A percentile compares a stretch with the other conserved stretches of the same genome.
These are phyloP conservation scores for Hypsizygus marmoreus DNA, from an alignment of 768 basidiomycete species.

Conservation along the genomic window DNA sequence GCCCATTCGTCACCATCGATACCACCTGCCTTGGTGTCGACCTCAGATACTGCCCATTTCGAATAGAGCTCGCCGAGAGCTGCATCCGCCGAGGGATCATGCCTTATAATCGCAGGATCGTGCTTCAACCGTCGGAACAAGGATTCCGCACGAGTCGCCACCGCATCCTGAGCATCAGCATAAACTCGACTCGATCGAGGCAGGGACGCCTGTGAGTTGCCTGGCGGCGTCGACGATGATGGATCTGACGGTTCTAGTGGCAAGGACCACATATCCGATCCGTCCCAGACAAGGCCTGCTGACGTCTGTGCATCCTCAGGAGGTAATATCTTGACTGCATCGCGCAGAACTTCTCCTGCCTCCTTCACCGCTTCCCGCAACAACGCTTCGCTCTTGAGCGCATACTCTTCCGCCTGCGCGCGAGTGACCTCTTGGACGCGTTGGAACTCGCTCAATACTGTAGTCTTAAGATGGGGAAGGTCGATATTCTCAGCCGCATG, in stretches of 20 bases:
- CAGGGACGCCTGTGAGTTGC: conserved; percentile 1
- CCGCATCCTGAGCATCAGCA: conserved; percentile 49
- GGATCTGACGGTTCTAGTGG: conserved; percentile 40
- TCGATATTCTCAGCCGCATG: conserved; percentile 67
- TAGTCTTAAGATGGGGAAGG: conserved; percentile 64
- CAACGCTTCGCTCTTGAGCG: conserved; percentile 69
- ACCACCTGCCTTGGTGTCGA: conserved; percentile 56
- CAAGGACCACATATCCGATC: conserved; percentile 83
- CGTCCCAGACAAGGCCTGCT: conserved; percentile 73
- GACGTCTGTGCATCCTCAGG: conserved; percentile 52
- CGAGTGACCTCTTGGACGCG: conserved; percentile 74
- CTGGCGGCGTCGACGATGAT: not conserved
- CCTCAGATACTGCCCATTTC: conserved; percentile 56
- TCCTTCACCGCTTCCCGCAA: conserved; percentile 74
- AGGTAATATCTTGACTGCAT: conserved; percentile 92
- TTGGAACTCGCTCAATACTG: conserved; percentile 65
- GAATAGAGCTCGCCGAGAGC: conserved; percentile 53
- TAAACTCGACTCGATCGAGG: conserved; percentile 28
- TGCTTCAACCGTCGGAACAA: conserved; percentile 71
- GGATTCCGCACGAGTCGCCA: conserved; percentile 75
- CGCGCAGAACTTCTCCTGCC: conserved; percentile 78
- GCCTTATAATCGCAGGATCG: conserved; percentile 73
- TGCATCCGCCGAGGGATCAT: conserved; percentile 72
- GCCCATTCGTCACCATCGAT: conserved; percentile 61
- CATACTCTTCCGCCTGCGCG: conserved; percentile 84